Percentiles rank a stretch among this genome's conserved stretches.
phyloP scores from a whole-genome alignment of 805 yeast species.

The Saccharomycopsis olivae region DNA sequence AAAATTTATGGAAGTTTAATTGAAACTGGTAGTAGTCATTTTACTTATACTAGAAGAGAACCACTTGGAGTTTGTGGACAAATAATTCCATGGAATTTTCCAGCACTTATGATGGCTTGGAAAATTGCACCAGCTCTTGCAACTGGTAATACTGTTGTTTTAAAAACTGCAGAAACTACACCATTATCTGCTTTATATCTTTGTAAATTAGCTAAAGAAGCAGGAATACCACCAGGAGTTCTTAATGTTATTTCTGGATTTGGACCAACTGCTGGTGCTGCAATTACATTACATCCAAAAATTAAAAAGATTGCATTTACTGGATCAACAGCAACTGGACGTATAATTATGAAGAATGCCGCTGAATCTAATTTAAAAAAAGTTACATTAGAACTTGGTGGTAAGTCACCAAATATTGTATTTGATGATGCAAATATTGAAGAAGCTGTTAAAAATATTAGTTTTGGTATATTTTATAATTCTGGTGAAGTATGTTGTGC shows the following conservation, averaged over 20 bases:
- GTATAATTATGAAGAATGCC: constrained; percentile 69
- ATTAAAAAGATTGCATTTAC: constrained; percentile 90
- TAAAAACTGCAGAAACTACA: constrained; percentile 88
- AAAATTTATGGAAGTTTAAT: constrained; percentile 68
- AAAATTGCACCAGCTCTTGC: constrained; percentile 89
- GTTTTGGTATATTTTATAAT: constrained; percentile 81
- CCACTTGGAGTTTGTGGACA: constrained; percentile 95
- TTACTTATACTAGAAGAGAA: constrained; percentile 74
- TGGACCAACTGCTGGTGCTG: constrained; percentile 79
- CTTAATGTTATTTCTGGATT: constrained; percentile 79
- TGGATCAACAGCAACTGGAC: constrained; percentile 92
- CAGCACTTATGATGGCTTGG: constrained; percentile 89
- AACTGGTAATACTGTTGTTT: constrained; percentile 78
- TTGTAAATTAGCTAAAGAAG: constrained; percentile 58
- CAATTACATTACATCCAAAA: constrained; percentile 66
- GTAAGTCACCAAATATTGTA: constrained; percentile 88
- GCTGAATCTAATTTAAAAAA: constrained; percentile 78
- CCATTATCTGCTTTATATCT: constrained; percentile 80
- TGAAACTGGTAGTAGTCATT: constrained; percentile 64
- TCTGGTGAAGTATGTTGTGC: constrained; percentile 96
- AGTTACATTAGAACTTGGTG: constrained; percentile 91
- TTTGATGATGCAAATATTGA: constrained; percentile 79
- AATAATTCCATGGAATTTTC: constrained; percentile 97
- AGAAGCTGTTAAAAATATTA: constrained; percentile 63
- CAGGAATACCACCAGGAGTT: constrained; percentile 89